phyloP scores from a whole-genome alignment of 768 basidiomycete genomes.

The Mycena capillaripes region DNA sequence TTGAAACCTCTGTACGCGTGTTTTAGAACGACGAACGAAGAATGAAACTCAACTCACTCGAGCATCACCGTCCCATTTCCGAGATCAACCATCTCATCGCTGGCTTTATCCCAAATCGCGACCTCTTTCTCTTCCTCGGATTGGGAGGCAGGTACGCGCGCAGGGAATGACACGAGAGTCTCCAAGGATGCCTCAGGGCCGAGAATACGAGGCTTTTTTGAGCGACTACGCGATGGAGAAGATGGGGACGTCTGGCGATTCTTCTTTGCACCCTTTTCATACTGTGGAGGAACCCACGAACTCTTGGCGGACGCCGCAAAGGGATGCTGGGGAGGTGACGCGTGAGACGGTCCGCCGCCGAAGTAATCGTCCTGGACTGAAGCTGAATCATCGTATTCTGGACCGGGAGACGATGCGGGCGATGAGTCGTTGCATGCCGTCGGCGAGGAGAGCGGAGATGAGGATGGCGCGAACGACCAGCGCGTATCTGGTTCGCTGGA shows the following conservation, averaged over 20 bases:
- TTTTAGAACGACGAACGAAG: slow-evolving; percentile 10
- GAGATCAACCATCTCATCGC: slow-evolving; percentile 58
- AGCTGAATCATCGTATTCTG: slow-evolving; percentile 47
- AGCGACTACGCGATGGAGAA: slow-evolving; percentile 40
- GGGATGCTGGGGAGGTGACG: slow-evolving; percentile 58
- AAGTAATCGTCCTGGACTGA: neutral
- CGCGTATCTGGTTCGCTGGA: neutral
- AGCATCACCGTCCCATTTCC: slow-evolving; percentile 67
- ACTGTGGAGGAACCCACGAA: slow-evolving; percentile 54
- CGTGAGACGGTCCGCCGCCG: slow-evolving; percentile 23
- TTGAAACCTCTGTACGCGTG: slow-evolving; percentile 48
- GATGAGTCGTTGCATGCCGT: slow-evolving; percentile 55
- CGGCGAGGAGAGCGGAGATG: slow-evolving; percentile 50
- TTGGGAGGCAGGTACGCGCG: slow-evolving; percentile 33
- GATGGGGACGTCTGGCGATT: slow-evolving; percentile 41
- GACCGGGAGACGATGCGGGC: slow-evolving; percentile 64
- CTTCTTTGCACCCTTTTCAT: slow-evolving; percentile 55
- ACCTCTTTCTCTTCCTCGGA: slow-evolving; percentile 46
- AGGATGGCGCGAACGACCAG: slow-evolving; percentile 13
- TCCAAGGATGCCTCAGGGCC: slow-evolving; percentile 27
- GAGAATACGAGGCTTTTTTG: slow-evolving; percentile 35
- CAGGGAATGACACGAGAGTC: slow-evolving; percentile 37
- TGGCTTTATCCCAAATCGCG: slow-evolving; percentile 63
- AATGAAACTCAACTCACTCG: slow-evolving; percentile 54
- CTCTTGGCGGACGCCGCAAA: slow-evolving; percentile 71